These are phyloP conservation scores for Alternaria infectoria DNA, from an alignment of 2,329 filamentous ascomycete species.

Conservation along the genomic window DNA sequence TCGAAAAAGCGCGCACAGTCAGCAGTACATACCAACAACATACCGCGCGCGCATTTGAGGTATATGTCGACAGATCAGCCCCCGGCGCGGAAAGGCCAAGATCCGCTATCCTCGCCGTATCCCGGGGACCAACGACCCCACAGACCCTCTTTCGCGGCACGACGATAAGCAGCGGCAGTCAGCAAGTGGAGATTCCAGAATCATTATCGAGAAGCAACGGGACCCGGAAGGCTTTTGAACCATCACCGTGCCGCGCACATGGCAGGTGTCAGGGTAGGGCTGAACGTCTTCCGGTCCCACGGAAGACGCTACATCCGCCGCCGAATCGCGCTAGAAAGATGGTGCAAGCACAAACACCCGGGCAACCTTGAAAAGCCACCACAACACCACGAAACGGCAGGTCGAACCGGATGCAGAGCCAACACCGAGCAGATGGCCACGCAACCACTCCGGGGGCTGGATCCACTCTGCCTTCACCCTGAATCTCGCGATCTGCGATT, in stretches of 20 bases:
- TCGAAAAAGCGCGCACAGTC: background rate
- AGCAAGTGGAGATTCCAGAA: background rate
- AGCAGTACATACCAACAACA: background rate
- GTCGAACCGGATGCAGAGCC: background rate
- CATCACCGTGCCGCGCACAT: background rate
- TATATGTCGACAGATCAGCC: background rate
- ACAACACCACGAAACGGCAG: background rate
- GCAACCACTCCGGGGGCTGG: background rate
- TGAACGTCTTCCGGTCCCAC: background rate
- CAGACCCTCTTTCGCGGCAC: background rate
- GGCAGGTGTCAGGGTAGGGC: slow-evolving; percentile 10
- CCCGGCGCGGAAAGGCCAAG: background rate
- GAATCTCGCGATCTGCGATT: slow-evolving; percentile 7
- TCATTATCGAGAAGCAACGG: background rate
- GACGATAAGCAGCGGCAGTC: background rate
- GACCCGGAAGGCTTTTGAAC: slow-evolving; percentile 6
- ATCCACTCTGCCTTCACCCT: slow-evolving; percentile 8
- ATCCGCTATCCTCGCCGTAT: background rate
- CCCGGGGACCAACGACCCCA: background rate
- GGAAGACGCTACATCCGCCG: slow-evolving; percentile 12
- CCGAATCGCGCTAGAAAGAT: background rate
- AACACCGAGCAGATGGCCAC: slow-evolving; percentile 3
- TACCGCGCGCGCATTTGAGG: background rate
- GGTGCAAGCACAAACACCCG: background rate
- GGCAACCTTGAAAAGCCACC: background rate